Evolutionary conservation across 2,329 filamentous ascomycete genomes (phyloP).

Genomic region (Geosmithia putterillii): DNA sequence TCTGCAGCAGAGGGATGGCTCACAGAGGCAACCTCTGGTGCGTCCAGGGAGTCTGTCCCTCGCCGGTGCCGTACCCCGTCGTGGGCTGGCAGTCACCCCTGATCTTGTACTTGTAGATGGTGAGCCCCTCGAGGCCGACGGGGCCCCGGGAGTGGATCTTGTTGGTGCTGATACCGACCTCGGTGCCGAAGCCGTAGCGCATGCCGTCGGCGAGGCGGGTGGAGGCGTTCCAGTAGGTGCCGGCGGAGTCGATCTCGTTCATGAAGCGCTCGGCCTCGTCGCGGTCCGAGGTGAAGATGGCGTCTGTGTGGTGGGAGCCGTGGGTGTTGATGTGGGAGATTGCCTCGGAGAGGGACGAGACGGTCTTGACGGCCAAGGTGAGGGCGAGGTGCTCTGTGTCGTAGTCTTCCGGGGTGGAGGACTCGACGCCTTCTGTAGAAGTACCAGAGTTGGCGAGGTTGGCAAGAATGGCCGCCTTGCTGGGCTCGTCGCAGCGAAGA

Average conservation of each 20-base stretch:
- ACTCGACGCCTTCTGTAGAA: constrained; percentile 35
- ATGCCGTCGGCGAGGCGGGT: constrained; percentile 93
- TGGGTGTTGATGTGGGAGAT: constrained; percentile 84
- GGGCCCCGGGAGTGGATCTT: constrained; percentile 94
- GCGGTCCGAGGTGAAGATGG: constrained; percentile 63
- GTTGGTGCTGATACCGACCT: constrained; percentile 97
- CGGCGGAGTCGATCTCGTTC: constrained; percentile 73
- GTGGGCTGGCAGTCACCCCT: constrained; percentile 75
- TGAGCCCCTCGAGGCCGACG: constrained; percentile 86
- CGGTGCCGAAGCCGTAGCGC: constrained; percentile 94
- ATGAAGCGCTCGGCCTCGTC: constrained; percentile 70
- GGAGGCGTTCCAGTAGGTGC: constrained; percentile 94
- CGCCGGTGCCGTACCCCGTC: constrained; percentile 56
- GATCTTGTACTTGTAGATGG: constrained; percentile 95
- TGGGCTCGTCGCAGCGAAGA: constrained; percentile 64
- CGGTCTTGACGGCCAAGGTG: constrained; percentile 70
- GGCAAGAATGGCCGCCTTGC: constrained; percentile 49
- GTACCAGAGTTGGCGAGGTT: constrained; percentile 25
- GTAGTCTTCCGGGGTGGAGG: constrained; percentile 61
- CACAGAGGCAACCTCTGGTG: constrained; percentile 41
- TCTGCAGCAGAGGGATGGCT: no score
- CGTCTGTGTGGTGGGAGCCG: constrained; percentile 89
- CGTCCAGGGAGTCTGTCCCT: constrained; percentile 45
- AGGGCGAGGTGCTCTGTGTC: constrained; percentile 83
- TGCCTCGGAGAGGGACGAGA: constrained; percentile 56